These are phyloP conservation scores for Dentiscutata heterogama DNA, from an alignment of 371 early-diverging fungal genomes.

Conservation along the genomic window DNA sequence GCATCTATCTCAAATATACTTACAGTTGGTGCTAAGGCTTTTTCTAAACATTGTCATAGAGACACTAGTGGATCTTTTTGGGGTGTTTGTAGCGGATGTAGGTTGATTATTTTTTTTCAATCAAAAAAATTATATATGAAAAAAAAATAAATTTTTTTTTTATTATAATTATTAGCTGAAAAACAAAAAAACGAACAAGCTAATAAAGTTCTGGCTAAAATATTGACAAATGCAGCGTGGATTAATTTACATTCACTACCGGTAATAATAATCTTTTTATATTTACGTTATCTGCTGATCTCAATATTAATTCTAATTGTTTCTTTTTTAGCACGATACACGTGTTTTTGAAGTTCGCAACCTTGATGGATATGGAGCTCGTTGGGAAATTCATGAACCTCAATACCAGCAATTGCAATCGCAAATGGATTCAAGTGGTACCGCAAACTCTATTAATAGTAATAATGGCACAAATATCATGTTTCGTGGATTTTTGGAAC, in stretches of 20 bases:
- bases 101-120: slow-evolving; percentile 21
- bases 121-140: not conserved
- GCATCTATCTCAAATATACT: slow-evolving; percentile 31
- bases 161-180: slow-evolving; percentile 50
- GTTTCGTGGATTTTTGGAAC: slow-evolving; percentile 60
- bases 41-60: slow-evolving; percentile 60
- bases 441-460: not conserved
- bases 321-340: slow-evolving; percentile 50
- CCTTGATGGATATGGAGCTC: slow-evolving; percentile 55
- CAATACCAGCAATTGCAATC: not conserved
- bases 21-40: slow-evolving; percentile 57
- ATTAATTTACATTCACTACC: slow-evolving; percentile 57
- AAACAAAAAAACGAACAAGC: slow-evolving; percentile 55
- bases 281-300: not conserved
- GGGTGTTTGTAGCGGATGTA: slow-evolving; percentile 56
- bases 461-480: slow-evolving; percentile 24
- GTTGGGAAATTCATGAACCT: slow-evolving; percentile 49
- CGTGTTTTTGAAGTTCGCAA: slow-evolving; percentile 56
- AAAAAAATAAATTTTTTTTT: no score
- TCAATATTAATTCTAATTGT: not conserved
- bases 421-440: not conserved
- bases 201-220: slow-evolving; percentile 49
- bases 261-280: slow-evolving; percentile 35
- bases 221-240: slow-evolving; percentile 54
- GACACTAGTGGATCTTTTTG: slow-evolving; percentile 54